These are phyloP conservation scores for Ocimum tenuiflorum DNA, from an alignment of 257 asterid species.

Conservation along the genomic window DNA sequence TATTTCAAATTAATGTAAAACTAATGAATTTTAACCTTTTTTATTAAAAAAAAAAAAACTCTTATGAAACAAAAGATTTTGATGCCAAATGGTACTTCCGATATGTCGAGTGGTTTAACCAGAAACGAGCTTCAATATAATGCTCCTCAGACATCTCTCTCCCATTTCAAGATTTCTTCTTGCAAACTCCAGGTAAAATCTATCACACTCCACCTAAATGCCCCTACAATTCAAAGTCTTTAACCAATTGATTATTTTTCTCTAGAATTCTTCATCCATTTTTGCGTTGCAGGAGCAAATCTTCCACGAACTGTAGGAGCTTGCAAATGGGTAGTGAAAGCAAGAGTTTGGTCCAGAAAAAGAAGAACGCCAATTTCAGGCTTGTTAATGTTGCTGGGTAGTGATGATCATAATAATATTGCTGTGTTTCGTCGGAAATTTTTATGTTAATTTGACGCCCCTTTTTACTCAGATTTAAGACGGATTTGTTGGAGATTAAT, in stretches of 20 bases:
- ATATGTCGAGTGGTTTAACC: background rate
- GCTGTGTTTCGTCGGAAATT: background rate
- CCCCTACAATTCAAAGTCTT: background rate
- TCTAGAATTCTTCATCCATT: slow-evolving; percentile 11
- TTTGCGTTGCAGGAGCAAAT: slow-evolving; percentile 22
- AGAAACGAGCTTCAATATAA: background rate
- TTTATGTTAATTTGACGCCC: background rate
- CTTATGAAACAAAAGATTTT: background rate
- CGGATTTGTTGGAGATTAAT: slow-evolving; percentile 69
- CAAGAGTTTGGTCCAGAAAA: slow-evolving; percentile 27
- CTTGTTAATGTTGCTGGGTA: slow-evolving; percentile 57
- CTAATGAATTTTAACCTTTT: no score
- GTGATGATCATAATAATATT: background rate
- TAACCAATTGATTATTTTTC: background rate
- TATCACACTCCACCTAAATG: background rate
- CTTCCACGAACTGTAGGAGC: slow-evolving; percentile 14
- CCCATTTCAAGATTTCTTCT: slow-evolving; percentile 26
- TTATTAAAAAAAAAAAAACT: no score
- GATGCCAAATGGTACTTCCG: background rate
- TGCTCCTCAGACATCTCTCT: slow-evolving; percentile 13
- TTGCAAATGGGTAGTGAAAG: slow-evolving; percentile 41
- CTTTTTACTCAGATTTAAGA: slow-evolving; percentile 40
- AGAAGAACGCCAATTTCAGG: slow-evolving; percentile 34
- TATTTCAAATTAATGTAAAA: no score
- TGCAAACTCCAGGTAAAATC: slow-evolving; percentile 23